Percentiles rank a stretch among this genome's conserved stretches.
Evolutionary conservation across 164 flowering plant genomes (phyloP).

Genomic region (Stephania cephalantha): DNA sequence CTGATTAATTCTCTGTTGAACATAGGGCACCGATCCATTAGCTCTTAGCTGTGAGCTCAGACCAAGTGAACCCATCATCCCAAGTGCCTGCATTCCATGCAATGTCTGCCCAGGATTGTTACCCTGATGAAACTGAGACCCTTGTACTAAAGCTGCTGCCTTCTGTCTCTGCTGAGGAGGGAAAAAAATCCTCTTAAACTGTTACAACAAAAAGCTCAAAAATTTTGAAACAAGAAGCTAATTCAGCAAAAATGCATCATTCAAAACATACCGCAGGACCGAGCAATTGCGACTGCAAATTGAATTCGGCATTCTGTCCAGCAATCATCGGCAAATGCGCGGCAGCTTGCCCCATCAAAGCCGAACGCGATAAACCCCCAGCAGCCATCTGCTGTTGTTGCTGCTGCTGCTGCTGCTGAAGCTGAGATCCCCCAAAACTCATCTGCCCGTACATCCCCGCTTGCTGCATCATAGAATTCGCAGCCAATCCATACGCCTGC

Average conservation of each 20-base stretch:
- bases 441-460: constrained; percentile 50
- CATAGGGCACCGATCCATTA: constrained; percentile 51
- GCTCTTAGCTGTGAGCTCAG: constrained; percentile 54
- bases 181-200: constrained; percentile 7
- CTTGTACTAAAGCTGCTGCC: constrained; percentile 55
- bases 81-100: constrained; percentile 74
- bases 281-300: constrained; percentile 61
- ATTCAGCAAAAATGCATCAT: no score
- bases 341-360: constrained; percentile 54
- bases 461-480: constrained; percentile 34
- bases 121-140: constrained; percentile 57
- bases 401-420: constrained; percentile 16
- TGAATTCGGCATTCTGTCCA: constrained; percentile 58
- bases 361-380: constrained; percentile 48
- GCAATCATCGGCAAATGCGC: constrained; percentile 59
- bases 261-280: constrained; percentile 40
- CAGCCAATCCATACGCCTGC: constrained; percentile 22
- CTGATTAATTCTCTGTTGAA: constrained; percentile 56
- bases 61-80: constrained; percentile 58
- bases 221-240: no score
- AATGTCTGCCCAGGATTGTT: constrained; percentile 64
- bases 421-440: constrained; percentile 42
- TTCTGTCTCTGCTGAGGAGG: constrained; percentile 72
- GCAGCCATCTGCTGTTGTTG: constrained; percentile 35
- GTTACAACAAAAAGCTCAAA: no score